A percentile compares a stretch with the other conserved stretches of the same genome.
Evolutionary conservation across 1,139 yeast genomes (phyloP).

Genomic region (Magnusiomyces fungicola): DNA sequence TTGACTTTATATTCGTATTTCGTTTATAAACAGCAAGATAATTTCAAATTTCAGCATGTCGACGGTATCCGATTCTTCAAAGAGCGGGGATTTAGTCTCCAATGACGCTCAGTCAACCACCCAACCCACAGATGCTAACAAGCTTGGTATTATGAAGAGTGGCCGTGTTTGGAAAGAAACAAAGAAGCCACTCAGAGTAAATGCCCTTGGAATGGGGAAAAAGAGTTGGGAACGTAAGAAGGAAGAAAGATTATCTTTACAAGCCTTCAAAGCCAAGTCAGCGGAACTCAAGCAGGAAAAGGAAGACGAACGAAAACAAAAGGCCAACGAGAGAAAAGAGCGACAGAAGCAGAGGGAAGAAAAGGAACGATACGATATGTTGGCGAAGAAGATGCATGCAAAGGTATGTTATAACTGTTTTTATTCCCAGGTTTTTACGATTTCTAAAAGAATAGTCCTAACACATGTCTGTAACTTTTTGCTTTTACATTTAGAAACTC

Average conservation of each 20-base stretch:
- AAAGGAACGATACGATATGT: conserved; percentile 35
- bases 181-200: conserved; percentile 30
- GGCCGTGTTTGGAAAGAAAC: conserved; percentile 34
- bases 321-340: conserved; percentile 31
- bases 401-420: conserved; percentile 22
- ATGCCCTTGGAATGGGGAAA: conserved; percentile 24
- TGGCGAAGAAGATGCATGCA: conserved; percentile 37
- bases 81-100: too few relatives aligned
- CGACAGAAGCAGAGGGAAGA: conserved; percentile 36
- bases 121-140: neutral
- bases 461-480: neutral
- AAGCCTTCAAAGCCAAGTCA: conserved; percentile 31
- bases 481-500: conserved; percentile 21
- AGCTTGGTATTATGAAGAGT: conserved; percentile 9
- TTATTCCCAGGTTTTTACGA: neutral
- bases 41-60: too few relatives aligned
- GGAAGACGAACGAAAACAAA: conserved; percentile 25
- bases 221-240: conserved; percentile 33
- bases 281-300: conserved; percentile 35
- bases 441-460: neutral
- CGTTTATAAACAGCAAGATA: too few relatives aligned
- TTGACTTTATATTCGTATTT: too few relatives aligned
- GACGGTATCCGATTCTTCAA: too few relatives aligned
- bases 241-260: conserved; percentile 25
- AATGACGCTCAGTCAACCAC: too few relatives aligned